Conservation (phyloP, 78 protist species). For the Dictyostelium firmibasis region DNA sequence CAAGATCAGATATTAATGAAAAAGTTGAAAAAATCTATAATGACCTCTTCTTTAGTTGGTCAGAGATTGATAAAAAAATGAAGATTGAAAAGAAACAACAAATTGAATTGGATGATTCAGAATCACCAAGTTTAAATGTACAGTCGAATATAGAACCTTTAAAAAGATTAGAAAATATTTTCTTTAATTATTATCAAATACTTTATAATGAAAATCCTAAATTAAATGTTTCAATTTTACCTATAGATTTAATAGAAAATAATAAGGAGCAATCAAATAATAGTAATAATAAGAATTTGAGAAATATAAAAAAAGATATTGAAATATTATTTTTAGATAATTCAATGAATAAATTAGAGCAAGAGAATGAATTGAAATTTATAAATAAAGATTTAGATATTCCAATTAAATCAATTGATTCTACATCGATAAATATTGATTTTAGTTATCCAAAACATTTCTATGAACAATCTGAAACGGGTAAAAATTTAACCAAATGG, state of each 20-base stretch:
- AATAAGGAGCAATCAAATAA: too few species aligned
- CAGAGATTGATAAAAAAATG: background rate
- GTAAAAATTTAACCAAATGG: background rate
- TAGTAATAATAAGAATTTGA: background rate
- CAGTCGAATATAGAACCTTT: background rate
- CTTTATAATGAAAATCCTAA: conserved; percentile 17
- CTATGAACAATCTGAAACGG: background rate
- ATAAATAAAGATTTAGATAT: background rate
- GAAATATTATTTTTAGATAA: conserved; percentile 22
- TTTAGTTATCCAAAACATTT: background rate
- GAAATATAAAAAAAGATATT: background rate
- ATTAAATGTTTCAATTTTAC: conserved; percentile 46
- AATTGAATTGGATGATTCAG: background rate
- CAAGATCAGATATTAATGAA: background rate
- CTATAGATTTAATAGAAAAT: background rate
- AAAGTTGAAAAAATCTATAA: background rate
- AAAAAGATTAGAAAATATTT: conserved; percentile 16
- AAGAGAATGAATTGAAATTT: background rate
- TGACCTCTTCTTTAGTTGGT: background rate
- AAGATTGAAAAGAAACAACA: background rate
- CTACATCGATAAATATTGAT: background rate
- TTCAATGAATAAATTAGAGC: background rate
- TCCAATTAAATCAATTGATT: background rate
- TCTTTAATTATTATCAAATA: conserved; percentile 43
- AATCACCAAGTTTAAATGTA: background rate